Conservation (phyloP, 192 early-diverging fungal genomes). For the Umbelopsis isabellina region DNA sequence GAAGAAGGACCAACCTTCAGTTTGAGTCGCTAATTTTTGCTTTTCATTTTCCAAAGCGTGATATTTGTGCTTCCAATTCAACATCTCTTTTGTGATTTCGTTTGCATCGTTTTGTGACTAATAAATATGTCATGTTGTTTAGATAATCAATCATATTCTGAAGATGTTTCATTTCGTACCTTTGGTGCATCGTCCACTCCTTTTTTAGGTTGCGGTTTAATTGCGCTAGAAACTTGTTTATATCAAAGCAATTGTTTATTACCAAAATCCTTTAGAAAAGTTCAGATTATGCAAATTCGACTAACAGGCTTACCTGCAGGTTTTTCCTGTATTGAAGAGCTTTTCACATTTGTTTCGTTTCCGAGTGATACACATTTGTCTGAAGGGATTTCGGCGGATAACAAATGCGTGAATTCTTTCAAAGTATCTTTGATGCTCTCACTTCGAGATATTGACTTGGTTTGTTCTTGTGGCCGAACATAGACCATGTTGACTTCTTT, state of each 20-base stretch:
- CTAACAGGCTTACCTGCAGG: too few relatives aligned
- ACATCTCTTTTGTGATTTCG: slow-evolving; percentile 4
- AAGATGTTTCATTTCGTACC: slow-evolving; percentile 15
- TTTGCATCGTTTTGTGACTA: background rate
- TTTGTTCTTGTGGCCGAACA: background rate
- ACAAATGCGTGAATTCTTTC: background rate
- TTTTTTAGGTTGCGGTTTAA: too few relatives aligned
- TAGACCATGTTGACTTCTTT: slow-evolving; percentile 14
- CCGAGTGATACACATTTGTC: background rate
- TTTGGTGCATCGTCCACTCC: background rate
- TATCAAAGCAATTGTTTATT: too few relatives aligned
- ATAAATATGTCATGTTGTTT: background rate
- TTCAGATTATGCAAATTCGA: too few relatives aligned
- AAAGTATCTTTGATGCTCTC: slow-evolving; percentile 1
- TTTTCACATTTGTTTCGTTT: background rate
- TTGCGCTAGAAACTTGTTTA: too few relatives aligned
- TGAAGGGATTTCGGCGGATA: background rate
- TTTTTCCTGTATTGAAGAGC: background rate
- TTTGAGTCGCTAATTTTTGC: background rate
- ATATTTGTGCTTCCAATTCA: slow-evolving; percentile 17
- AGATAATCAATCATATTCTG: background rate
- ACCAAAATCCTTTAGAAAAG: too few relatives aligned
- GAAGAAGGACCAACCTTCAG: background rate
- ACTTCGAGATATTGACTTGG: background rate
- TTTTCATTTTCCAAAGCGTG: slow-evolving; percentile 12